Evolutionary conservation across 176 grass and related monocot species (phyloP), one percentile per base, ranked within the genome.

Genomic region (Bonia amplexicaulis): DNA sequence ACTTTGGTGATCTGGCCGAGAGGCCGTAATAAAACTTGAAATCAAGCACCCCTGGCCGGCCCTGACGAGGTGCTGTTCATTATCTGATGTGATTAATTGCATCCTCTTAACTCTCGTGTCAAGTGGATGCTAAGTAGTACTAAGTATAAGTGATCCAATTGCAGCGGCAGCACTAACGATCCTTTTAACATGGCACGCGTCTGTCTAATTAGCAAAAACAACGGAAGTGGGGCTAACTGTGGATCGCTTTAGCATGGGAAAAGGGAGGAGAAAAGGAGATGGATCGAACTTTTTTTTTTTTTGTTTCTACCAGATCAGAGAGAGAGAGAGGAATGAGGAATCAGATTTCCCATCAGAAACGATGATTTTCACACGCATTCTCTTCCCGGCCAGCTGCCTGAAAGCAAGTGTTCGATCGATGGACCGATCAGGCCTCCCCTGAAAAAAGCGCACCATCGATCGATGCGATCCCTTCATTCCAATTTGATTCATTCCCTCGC

Each of bases 221-320:
- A 39, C 13, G 1, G 20, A 40, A 20, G 82, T 53, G 71, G 59
- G 26, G 54, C 19, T 41, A 58, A 59, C 27, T 51, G 64, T 54
- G 54, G 70, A 65, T 64, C 12, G 20, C 46, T 66, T 22, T 58
- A 55, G 20, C 33, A 68, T 89, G 87, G 49, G 62, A 76, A 89
- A 80, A 40, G 82, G 62, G n/a, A 12, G 14, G 12, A 71, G 63
- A 60, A 78, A 76, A 73, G 7, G 44, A 31, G 14, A 19, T 0
- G 0, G 57, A 22, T 55, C 7, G 0, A 51, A 49, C 8, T 9
- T 6, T 22, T 55, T 10, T 55, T 10, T 57, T 19, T n/a, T 33
- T 51, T 19, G 49, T 19, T 19, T n/a, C 3, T 23, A 15, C 47
- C 17, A 64, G 76, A n/a, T 9, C 17, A 16, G 23, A 27, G 4